These are phyloP conservation scores for Plasmodium falciparum DNA, from an alignment of 169 alveolate genomes.

Conservation along the genomic window DNA sequence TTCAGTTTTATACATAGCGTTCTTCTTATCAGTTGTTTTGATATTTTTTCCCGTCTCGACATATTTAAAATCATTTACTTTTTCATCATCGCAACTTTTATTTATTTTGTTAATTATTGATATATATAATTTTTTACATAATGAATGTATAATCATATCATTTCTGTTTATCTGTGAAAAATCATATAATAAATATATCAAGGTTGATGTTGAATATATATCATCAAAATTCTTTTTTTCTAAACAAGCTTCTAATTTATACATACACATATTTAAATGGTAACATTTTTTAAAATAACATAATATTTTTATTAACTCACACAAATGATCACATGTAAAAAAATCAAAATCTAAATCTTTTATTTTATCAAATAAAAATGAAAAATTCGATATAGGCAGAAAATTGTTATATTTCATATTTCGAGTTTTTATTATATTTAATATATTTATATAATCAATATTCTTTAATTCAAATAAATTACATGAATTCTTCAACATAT, in stretches of 20 bases:
- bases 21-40: background rate
- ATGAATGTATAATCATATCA: constrained; percentile 2
- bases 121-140: constrained; percentile 18
- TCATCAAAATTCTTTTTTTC: constrained; percentile 14
- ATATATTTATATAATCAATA: constrained; percentile 54
- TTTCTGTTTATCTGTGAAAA: constrained; percentile 14
- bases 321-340: constrained; percentile 22
- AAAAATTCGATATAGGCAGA: constrained; percentile 46
- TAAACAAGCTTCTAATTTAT: constrained; percentile 32
- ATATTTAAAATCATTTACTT: background rate
- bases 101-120: constrained; percentile 12
- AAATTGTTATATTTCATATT: constrained; percentile 45
- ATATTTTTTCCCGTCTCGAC: background rate
- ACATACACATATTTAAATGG: constrained; percentile 62
- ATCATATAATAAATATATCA: constrained; percentile 35
- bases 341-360: constrained; percentile 19
- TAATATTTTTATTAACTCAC: constrained; percentile 48
- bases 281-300: constrained; percentile 60
- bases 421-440: constrained; percentile 58
- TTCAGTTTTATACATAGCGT: too few relatives aligned
- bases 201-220: constrained; percentile 34
- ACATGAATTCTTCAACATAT: constrained; percentile 5
- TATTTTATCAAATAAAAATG: constrained; percentile 37
- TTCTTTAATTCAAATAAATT: constrained; percentile 14
- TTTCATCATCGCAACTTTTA: background rate